Conservation (phyloP, 2,329 filamentous ascomycete species). For the Microcera coccophila region DNA sequence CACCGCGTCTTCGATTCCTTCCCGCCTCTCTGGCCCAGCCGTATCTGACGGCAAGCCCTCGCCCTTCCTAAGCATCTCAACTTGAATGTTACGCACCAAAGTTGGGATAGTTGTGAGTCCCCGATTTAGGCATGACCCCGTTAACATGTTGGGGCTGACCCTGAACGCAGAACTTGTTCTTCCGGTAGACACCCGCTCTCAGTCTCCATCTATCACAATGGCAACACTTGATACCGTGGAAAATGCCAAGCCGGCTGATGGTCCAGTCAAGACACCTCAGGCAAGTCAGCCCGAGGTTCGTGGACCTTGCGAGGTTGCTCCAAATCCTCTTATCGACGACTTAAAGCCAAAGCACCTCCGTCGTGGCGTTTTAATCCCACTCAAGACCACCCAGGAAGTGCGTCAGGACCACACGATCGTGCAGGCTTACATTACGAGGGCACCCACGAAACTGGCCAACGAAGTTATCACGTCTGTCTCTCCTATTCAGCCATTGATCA, state of each 20-base stretch:
- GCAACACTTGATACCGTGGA: slow-evolving; percentile 3
- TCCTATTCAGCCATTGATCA: neutral
- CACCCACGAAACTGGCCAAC: slow-evolving; percentile 69
- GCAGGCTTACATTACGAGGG: slow-evolving; percentile 65
- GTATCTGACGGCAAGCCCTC: no score
- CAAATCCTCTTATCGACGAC: slow-evolving; percentile 38
- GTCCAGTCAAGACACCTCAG: slow-evolving; percentile 5
- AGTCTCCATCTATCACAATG: no score
- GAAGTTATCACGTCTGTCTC: slow-evolving; percentile 64
- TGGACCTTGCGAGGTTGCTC: slow-evolving; percentile 23
- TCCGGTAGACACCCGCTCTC: no score
- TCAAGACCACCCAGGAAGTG: slow-evolving; percentile 63
- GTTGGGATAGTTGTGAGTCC: no score
- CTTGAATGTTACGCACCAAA: no score
- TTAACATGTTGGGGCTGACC: no score
- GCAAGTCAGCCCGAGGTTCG: slow-evolving; percentile 17
- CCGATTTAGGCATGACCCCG: no score
- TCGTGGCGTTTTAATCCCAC: slow-evolving; percentile 53
- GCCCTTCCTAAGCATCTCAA: no score
- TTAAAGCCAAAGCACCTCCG: slow-evolving; percentile 35
- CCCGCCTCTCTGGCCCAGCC: neutral
- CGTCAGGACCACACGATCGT: slow-evolving; percentile 56
- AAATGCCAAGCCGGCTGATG: slow-evolving; percentile 9
- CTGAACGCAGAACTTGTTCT: no score
- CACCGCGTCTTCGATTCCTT: neutral